Conservation (phyloP, 345 rosid genomes). For the Euphorbia tirucalli region DNA sequence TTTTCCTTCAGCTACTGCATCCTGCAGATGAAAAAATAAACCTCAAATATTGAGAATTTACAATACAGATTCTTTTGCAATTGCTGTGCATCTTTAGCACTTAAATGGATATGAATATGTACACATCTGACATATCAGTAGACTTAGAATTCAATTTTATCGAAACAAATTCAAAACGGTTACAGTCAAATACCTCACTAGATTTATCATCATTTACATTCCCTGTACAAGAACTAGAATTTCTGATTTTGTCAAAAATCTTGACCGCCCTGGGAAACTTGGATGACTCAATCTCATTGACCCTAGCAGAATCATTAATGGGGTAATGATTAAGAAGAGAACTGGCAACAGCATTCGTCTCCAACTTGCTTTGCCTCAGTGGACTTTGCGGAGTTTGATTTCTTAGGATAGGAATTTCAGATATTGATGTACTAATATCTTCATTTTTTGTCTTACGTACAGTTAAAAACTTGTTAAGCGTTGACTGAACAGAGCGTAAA, state of each 20-base stretch:
- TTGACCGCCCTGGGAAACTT: conserved; percentile 31
- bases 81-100: conserved; percentile 17
- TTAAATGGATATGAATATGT: conserved; percentile 28
- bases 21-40: conserved; percentile 33
- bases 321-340: conserved; percentile 27
- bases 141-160: neutral
- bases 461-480: conserved; percentile 59
- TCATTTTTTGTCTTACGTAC: conserved; percentile 78
- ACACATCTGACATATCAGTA: conserved; percentile 24
- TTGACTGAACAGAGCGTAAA: conserved; percentile 57
- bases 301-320: conserved; percentile 36
- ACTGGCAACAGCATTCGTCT: conserved; percentile 29
- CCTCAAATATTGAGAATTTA: conserved; percentile 24
- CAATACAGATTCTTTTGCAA: neutral
- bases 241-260: conserved; percentile 32
- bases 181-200: conserved; percentile 39
- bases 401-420: conserved; percentile 83
- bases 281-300: conserved; percentile 32
- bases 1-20: conserved; percentile 30
- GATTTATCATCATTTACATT: conserved; percentile 26
- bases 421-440: conserved; percentile 42
- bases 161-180: neutral
- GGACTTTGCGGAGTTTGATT: conserved; percentile 39
- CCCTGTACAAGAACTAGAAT: conserved; percentile 29
- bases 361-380: conserved; percentile 35